Evolutionary conservation across 2,329 filamentous ascomycete genomes (phyloP), one percentile per base, ranked within the genome.

Genomic region (Trichoderma sp.): DNA sequence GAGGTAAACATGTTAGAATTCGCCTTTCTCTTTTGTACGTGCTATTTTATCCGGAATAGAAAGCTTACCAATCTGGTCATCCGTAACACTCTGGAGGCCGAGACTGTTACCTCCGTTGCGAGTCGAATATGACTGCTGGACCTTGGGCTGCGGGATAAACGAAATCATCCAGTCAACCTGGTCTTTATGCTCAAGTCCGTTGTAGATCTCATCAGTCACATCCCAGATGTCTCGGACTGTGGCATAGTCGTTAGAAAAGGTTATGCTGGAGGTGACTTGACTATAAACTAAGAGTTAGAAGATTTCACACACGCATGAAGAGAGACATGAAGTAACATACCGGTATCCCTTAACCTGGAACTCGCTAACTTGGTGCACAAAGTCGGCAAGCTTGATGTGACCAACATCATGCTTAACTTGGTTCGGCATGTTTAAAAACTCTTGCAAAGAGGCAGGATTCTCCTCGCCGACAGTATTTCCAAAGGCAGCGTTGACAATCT

Each of bases 151-250:
- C n/a, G 68, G 70, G 5, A 70, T 69, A 32, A 70, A 52, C 2
- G 66, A 70, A 13, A 70, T 58, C 27, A 70, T 60, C 70, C 70
- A 70, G n/a, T 70, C 68, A 29, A 70, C 67, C 34, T 70, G 57
- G 29, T 70, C 53, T 32, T 70, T 70, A 9, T 65, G 56, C 9
- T 25, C n/a, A 2, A 70, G 61, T n/a, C n/a, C 25, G 25, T 70
- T 35, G 48, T 70, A 70, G 15, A 70, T 60, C 13, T 25, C 61
- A 53, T 70, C 70, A 5, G 45, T 48, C 7, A 37, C 58, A 17
- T 67, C 50, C 65, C 65, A 70, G 6, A 70, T 70, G 35, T 67
- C 68, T 8, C 64, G 54, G 12, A 70, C 39, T 0, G 70, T 70
- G 13, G 29, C 37, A 19, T 52, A 58, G 57, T 70, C 68, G 66